Evolutionary conservation across 331 rosid genomes (phyloP).

Genomic region (Prunus yedoensis): DNA sequence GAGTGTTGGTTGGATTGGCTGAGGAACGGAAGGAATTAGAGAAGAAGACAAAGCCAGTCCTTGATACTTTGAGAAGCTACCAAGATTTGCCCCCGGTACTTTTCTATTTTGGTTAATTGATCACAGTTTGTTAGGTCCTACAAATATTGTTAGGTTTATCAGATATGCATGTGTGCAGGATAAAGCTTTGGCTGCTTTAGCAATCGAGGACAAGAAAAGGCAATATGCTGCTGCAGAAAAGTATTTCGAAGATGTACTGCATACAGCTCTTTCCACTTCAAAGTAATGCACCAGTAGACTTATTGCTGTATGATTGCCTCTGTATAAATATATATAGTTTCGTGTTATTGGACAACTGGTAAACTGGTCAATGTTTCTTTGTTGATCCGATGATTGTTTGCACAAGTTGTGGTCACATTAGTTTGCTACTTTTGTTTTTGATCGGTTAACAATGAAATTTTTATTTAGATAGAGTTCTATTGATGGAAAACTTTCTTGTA

Average conservation of each 20-base stretch:
- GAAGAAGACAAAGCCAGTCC: constrained; percentile 93
- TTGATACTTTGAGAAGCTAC: constrained; percentile 90
- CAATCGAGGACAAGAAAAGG: constrained; percentile 94
- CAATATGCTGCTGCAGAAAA: constrained; percentile 91
- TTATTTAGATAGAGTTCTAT: background rate
- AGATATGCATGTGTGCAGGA: constrained; percentile 50
- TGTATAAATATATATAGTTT: background rate
- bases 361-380: background rate
- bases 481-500: background rate
- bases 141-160: background rate
- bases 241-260: constrained; percentile 88
- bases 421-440: background rate
- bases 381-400: constrained; percentile 5
- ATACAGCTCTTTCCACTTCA: constrained; percentile 68
- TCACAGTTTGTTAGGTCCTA: background rate
- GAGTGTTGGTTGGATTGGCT: constrained; percentile 77
- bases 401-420: background rate
- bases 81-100: constrained; percentile 95
- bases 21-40: constrained; percentile 88
- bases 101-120: constrained; percentile 10
- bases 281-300: constrained; percentile 27
- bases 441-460: background rate
- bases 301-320: background rate
- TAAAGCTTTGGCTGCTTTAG: constrained; percentile 94
- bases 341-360: background rate